phyloP scores from a whole-genome alignment of 176 grass and related monocot genomes.

The Carex pumila region DNA sequence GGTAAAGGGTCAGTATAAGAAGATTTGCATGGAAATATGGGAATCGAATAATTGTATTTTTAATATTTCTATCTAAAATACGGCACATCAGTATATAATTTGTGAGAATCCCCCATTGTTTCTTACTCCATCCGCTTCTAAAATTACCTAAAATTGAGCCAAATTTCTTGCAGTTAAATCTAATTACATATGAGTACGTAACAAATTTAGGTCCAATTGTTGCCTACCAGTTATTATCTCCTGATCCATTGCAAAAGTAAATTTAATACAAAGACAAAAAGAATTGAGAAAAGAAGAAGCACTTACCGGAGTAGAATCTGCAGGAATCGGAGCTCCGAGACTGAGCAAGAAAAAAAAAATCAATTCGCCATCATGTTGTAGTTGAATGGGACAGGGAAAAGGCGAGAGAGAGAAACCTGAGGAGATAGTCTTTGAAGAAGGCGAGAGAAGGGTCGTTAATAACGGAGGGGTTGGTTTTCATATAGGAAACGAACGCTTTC shows the following conservation, averaged over 20 bases:
- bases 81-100: neutral
- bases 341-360: conserved; percentile 12
- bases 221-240: neutral
- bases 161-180: too few relatives aligned
- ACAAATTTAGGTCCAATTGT: neutral
- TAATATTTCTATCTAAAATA: neutral
- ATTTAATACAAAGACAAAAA: neutral
- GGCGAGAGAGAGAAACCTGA: conserved; percentile 22
- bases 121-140: neutral
- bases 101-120: neutral
- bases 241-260: neutral
- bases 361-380: neutral
- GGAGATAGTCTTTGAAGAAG: conserved; percentile 46
- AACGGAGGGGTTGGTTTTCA: conserved; percentile 29
- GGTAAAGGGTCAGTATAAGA: neutral
- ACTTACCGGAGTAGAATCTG: conserved; percentile 21
- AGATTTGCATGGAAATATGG: neutral
- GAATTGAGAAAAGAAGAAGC: neutral
- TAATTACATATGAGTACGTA: neutral
- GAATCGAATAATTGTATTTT: neutral
- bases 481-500: conserved; percentile 27
- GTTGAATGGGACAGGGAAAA: neutral
- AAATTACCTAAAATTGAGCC: too few relatives aligned
- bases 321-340: conserved; percentile 33
- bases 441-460: conserved; percentile 36